phyloP scores from a whole-genome alignment of 176 grass and related monocot species.

The Juncus inflexus region DNA sequence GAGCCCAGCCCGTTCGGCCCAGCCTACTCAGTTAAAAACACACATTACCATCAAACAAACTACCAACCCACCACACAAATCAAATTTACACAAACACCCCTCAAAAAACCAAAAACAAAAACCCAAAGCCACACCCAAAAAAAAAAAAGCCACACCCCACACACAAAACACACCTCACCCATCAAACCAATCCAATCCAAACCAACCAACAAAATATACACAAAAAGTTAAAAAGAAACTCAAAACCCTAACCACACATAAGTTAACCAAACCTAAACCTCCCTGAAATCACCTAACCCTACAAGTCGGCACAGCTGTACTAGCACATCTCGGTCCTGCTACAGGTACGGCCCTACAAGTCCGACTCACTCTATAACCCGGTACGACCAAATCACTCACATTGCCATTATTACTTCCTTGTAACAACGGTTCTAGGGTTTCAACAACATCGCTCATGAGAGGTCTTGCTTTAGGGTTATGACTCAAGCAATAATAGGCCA shows the following conservation, averaged over 20 bases:
- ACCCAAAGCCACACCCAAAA: slow-evolving; percentile 5
- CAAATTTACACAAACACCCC: slow-evolving; percentile 53
- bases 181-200: slow-evolving; percentile 14
- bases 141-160: slow-evolving; percentile 22
- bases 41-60: slow-evolving; percentile 59
- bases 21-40: slow-evolving; percentile 34
- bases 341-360: slow-evolving; percentile 65
- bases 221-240: slow-evolving; percentile 43
- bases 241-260: slow-evolving; percentile 23
- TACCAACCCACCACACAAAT: slow-evolving; percentile 55
- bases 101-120: slow-evolving; percentile 16
- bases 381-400: slow-evolving; percentile 34
- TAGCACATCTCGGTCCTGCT: slow-evolving; percentile 45
- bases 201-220: slow-evolving; percentile 42
- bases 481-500: slow-evolving; percentile 94
- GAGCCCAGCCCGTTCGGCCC: slow-evolving; percentile 50
- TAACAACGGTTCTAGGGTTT: slow-evolving; percentile 71
- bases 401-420: slow-evolving; percentile 41
- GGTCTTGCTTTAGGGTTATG: slow-evolving; percentile 92
- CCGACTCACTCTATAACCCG: slow-evolving; percentile 48
- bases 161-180: slow-evolving; percentile 20
- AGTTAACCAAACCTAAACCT: slow-evolving; percentile 16
- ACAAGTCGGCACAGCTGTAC: slow-evolving; percentile 62
- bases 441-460: slow-evolving; percentile 87
- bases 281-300: slow-evolving; percentile 61